Conservation (phyloP, 352 stramenopile genomes). For the Achlya hypogyna region DNA sequence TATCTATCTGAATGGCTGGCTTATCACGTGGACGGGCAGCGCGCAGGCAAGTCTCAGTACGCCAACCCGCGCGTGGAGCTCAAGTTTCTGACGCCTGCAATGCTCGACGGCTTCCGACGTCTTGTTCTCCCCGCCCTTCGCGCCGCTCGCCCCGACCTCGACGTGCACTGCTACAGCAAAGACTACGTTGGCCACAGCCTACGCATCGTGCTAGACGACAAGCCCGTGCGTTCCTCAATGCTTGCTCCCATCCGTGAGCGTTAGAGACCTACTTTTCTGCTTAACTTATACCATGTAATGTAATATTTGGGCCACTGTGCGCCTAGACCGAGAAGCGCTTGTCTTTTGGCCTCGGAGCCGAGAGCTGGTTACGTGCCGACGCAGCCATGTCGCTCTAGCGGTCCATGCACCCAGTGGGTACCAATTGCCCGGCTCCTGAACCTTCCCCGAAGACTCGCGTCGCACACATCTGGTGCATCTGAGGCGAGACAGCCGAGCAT, state of each 20-base stretch:
- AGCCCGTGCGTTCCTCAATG: background rate
- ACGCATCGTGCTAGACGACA: constrained; percentile 15
- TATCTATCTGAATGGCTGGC: constrained; percentile 12
- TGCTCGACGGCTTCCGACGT: constrained; percentile 5
- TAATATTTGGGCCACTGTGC: background rate
- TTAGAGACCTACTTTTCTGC: background rate
- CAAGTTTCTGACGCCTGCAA: constrained; percentile 6
- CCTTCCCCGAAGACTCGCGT: no score
- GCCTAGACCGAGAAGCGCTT: no score
- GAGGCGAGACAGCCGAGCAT: no score
- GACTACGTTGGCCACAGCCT: constrained; percentile 21
- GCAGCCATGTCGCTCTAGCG: no score
- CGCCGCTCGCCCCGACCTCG: background rate
- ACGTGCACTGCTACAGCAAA: constrained; percentile 14
- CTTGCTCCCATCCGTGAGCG: constrained; percentile 11
- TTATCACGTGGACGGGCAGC: background rate
- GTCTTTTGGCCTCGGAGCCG: no score
- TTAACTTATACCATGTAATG: constrained; percentile 3
- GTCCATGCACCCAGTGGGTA: no score
- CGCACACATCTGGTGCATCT: no score
- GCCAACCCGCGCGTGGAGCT: constrained; percentile 14
- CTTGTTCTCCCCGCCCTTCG: constrained; percentile 3
- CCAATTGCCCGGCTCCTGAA: no score
- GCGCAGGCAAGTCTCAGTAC: background rate
- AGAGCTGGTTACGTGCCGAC: no score